These are phyloP conservation scores for Jaenimonas drosophilae DNA, from an alignment of 208 protist genomes.

Conservation along the genomic window DNA sequence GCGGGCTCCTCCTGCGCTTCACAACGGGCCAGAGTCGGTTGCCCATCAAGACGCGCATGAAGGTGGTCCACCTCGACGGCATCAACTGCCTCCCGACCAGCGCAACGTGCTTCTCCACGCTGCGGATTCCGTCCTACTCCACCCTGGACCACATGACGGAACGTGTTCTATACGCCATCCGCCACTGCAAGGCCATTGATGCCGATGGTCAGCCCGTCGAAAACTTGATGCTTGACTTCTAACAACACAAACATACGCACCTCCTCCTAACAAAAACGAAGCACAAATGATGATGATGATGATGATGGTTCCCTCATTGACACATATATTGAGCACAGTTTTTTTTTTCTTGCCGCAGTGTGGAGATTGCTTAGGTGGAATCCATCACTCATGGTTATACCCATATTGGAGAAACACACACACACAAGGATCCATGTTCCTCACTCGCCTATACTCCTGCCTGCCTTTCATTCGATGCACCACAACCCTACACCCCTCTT, in stretches of 20 bases:
- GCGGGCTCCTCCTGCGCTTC: conserved; percentile 78
- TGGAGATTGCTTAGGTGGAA: not conserved
- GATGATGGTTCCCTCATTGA: too few relatives aligned
- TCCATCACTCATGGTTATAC: too few relatives aligned
- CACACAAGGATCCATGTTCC: too few relatives aligned
- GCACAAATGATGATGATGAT: not conserved
- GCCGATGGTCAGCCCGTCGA: too few relatives aligned
- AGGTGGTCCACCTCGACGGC: conserved; percentile 61
- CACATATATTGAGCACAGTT: too few relatives aligned
- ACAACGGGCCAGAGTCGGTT: conserved; percentile 82
- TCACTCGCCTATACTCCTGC: too few relatives aligned
- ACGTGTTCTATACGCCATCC: conserved; percentile 91
- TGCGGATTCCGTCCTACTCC: conserved; percentile 87
- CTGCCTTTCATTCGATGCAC: too few relatives aligned
- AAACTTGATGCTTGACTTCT: not conserved
- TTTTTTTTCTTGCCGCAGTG: conserved; percentile 5
- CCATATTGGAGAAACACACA: too few relatives aligned
- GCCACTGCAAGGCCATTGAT: conserved; percentile 92
- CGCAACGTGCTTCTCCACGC: conserved; percentile 93
- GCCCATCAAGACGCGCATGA: conserved; percentile 75
- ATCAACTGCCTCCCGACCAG: conserved; percentile 83
- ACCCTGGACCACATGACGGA: conserved; percentile 84
- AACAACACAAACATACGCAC: not conserved
- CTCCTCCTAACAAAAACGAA: not conserved
- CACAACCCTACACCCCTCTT: too few relatives aligned